phyloP scores from a whole-genome alignment of 805 yeast genomes.

The Pichia nakasei region DNA sequence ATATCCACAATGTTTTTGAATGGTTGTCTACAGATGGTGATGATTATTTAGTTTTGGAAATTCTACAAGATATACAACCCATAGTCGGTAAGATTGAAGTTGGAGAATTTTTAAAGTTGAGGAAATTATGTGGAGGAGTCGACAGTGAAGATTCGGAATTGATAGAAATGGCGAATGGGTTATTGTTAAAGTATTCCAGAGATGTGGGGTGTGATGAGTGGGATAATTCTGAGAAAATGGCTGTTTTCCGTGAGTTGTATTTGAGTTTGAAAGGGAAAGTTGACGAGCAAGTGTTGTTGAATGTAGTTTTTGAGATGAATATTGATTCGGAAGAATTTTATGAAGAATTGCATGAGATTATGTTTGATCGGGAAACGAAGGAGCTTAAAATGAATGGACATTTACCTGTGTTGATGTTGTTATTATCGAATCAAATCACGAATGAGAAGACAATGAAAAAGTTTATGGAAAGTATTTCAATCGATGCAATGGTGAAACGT shows the following conservation, averaged over 20 bases:
- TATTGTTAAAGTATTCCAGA: not conserved
- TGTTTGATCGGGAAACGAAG: not conserved
- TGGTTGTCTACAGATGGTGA: not conserved
- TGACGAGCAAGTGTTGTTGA: slow-evolving; percentile 9
- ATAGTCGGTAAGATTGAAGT: not conserved
- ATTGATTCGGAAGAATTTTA: not conserved
- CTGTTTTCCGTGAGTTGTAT: slow-evolving; percentile 1
- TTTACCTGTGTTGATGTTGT: slow-evolving; percentile 4
- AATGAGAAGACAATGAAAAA: not conserved
- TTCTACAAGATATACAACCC: not conserved
- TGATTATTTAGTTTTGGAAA: not conserved
- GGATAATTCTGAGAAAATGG: not conserved
- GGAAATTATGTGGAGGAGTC: not conserved
- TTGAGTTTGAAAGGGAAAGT: not conserved
- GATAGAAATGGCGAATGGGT: not conserved
- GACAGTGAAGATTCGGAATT: slow-evolving; percentile 2
- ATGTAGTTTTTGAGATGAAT: slow-evolving; percentile 5
- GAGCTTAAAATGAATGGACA: not conserved
- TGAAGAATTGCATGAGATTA: not conserved
- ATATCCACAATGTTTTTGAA: not conserved
- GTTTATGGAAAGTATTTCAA: not conserved
- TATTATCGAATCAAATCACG: slow-evolving; percentile 9
- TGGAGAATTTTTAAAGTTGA: not conserved
- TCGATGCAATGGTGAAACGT: not conserved
- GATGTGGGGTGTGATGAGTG: not conserved